Conservation (phyloP, 2,329 filamentous ascomycete species). For the Hypoxylon sp. region DNA sequence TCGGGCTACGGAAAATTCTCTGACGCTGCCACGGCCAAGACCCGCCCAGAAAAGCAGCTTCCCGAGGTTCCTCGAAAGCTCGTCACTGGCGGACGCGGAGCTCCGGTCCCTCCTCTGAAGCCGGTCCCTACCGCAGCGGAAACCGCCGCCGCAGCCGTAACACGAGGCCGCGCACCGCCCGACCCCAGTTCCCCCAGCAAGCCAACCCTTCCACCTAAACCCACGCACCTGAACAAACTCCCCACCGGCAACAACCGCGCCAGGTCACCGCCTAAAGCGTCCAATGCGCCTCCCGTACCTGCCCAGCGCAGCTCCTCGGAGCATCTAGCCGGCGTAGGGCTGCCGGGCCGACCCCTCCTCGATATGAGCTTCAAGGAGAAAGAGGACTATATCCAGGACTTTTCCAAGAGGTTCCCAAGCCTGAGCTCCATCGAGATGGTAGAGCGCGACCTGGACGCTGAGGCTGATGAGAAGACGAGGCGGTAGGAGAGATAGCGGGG, state of each 20-base stretch:
- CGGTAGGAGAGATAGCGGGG: neutral
- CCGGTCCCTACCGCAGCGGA: slow-evolving; percentile 36
- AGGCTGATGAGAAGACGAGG: slow-evolving; percentile 40
- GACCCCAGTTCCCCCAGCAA: slow-evolving; percentile 49
- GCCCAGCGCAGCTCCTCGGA: slow-evolving; percentile 45
- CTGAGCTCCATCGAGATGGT: slow-evolving; percentile 87
- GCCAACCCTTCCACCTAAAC: slow-evolving; percentile 68
- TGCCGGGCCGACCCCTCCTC: slow-evolving; percentile 58
- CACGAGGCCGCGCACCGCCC: slow-evolving; percentile 37
- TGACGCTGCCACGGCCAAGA: slow-evolving; percentile 56
- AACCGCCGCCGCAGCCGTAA: slow-evolving; percentile 32
- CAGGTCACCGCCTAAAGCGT: slow-evolving; percentile 56
- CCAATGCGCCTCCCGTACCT: slow-evolving; percentile 32
- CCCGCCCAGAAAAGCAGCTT: slow-evolving; percentile 50
- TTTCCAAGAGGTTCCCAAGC: slow-evolving; percentile 87
- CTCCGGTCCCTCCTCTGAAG: slow-evolving; percentile 30
- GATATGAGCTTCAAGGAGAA: slow-evolving; percentile 66
- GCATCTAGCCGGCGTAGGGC: slow-evolving; percentile 55
- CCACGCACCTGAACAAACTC: slow-evolving; percentile 66
- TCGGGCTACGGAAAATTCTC: slow-evolving; percentile 92
- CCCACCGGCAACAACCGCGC: slow-evolving; percentile 56
- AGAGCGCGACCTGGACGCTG: slow-evolving; percentile 68
- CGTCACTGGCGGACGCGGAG: slow-evolving; percentile 43
- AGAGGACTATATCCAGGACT: slow-evolving; percentile 73
- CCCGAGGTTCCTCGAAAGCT: slow-evolving; percentile 64